Evolutionary conservation across 2,329 filamentous ascomycete genomes (phyloP), one percentile per base, ranked within the genome.

Genomic region (Colletotrichum chlorophyti): DNA sequence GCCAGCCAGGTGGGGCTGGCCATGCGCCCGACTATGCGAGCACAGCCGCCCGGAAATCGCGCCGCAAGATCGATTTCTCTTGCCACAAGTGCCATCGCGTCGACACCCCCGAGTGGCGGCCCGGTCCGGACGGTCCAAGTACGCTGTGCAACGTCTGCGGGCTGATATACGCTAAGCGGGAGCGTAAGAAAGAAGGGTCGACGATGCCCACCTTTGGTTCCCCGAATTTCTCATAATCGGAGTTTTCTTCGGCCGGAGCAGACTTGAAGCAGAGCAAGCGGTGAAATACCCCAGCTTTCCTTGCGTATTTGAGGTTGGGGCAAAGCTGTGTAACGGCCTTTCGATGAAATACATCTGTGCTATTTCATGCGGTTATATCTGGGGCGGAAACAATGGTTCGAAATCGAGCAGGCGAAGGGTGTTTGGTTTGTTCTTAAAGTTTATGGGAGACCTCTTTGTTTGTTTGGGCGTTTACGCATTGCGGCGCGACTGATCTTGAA

Each of bases 111-210:
- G 87, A 91, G 77, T 91, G 88, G 88, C 83, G 88, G 59, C 80
- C 87, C 65, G 88, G 88, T 27, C 88, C 88, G n/a, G 88, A 91
- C 68, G 88, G 88, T 41, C 88, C 87, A 38, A 80, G 88, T 61
- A 91, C 88, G 6, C 74, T 91, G 34, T 91, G 88, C 74, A 91
- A 91, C 74, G 88, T 89, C 8, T 91, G 88, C 66, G 88, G 88
- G 35, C 74, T 91, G 63, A 87, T 70, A 14, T 69, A 68, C 51
- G 67, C 68, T 14, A 70, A 70, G 50, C 62, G 65, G 9, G 50
- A 64, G 34, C 62, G 60, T 9, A 63, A 63, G 40, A 55, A 59
- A 21, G 51, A 54, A 23, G 55, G 43, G 27, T 50, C 51, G n/a
- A 45, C 55, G 21, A 38, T 50, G 31, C 55, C 55, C 7, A 40